Percentiles rank a stretch among this genome's conserved stretches.
Conservation (phyloP, 495 filamentous ascomycete genomes). For the Penicillium psychrofluorescens region DNA sequence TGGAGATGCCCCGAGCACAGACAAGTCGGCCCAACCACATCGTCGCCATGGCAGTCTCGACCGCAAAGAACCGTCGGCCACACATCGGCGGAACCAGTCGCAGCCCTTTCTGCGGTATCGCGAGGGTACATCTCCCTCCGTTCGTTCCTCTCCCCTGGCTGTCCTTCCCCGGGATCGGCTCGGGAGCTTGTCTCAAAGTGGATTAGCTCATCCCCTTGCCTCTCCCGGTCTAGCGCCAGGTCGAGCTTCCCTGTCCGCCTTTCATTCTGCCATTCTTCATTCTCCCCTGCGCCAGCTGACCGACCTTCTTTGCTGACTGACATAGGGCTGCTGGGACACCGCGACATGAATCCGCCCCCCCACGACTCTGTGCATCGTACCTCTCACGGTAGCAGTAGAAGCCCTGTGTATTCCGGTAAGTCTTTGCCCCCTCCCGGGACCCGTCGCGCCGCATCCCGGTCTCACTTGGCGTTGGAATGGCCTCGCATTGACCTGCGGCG, state of each 20-base stretch:
- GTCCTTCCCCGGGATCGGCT: not conserved
- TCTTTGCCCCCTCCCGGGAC: constrained; percentile 5
- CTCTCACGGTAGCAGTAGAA: constrained; percentile 30
- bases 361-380: constrained; percentile 25
- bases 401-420: constrained; percentile 33
- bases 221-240: too few relatives aligned
- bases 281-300: not conserved
- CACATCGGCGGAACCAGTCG: constrained; percentile 17
- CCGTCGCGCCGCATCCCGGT: constrained; percentile 7
- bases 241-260: too few relatives aligned
- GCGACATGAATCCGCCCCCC: constrained; percentile 29
- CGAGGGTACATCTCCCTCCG: constrained; percentile 21
- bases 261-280: constrained; percentile 3
- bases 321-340: constrained; percentile 1
- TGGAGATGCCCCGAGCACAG: constrained; percentile 3
- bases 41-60: constrained; percentile 19
- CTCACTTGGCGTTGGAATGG: not conserved
- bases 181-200: too few relatives aligned
- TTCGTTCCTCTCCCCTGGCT: not conserved
- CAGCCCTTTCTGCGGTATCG: constrained; percentile 17
- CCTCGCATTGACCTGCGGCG: too few relatives aligned
- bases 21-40: too few relatives aligned
- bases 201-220: too few relatives aligned
- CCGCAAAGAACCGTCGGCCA: constrained; percentile 11
- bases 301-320: too few relatives aligned